These are phyloP conservation scores for Exophiala viscosa DNA, from an alignment of 2,329 filamentous ascomycete species.

Conservation along the genomic window DNA sequence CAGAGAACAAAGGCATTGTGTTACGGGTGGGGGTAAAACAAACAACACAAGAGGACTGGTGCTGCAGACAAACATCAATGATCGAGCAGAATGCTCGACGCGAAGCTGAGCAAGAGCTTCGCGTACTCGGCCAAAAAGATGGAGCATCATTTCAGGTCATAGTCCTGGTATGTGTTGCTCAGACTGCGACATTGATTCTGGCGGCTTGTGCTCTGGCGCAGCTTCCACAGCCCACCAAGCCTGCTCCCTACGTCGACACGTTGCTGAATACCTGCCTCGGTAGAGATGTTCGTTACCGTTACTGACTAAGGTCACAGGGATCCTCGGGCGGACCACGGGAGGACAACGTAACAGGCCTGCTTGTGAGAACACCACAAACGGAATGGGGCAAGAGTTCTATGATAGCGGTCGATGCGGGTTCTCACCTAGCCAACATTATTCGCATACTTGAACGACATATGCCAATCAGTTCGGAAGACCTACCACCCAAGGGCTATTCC, in stretches of 20 bases:
- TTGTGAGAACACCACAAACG: conserved; percentile 75
- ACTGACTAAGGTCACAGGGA: conserved; percentile 55
- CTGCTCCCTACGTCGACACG: background rate
- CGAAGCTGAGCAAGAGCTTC: conserved; percentile 17
- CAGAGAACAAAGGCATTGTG: conserved; percentile 11
- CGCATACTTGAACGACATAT: conserved; percentile 65
- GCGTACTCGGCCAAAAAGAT: conserved; percentile 28
- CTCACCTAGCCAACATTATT: conserved; percentile 81
- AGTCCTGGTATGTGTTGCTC: conserved; percentile 54
- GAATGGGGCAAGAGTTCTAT: conserved; percentile 80
- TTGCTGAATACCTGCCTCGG: background rate
- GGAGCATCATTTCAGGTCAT: conserved; percentile 65
- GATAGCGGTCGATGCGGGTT: conserved; percentile 89
- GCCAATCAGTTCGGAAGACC: conserved; percentile 28
- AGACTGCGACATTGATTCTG: conserved; percentile 4
- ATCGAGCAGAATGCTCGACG: conserved; percentile 17
- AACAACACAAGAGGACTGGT: conserved; percentile 1
- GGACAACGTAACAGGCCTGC: conserved; percentile 81
- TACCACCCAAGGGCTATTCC: conserved; percentile 30
- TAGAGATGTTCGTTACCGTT: background rate
- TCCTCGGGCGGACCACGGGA: conserved; percentile 86
- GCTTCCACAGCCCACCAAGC: background rate
- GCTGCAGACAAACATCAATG: conserved; percentile 13
- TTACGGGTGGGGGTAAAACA: conserved; percentile 2
- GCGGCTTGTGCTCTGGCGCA: background rate